phyloP scores from a whole-genome alignment of 2,329 filamentous ascomycete species.

The Hansfordia pulvinata region DNA sequence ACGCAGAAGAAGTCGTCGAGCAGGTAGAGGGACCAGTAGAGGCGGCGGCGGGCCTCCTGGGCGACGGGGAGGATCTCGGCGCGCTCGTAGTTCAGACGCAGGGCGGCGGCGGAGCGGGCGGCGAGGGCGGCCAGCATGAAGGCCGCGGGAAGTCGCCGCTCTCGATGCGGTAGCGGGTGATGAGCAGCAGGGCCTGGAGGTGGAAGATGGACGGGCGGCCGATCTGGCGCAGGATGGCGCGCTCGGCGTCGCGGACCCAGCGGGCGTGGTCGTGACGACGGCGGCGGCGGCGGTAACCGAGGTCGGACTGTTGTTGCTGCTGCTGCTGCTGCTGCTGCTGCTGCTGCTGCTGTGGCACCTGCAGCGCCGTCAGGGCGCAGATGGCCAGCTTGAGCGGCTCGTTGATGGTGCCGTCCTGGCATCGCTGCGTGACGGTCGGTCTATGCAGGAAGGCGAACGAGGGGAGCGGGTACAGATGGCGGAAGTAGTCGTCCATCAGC shows the following conservation, averaged over 20 bases:
- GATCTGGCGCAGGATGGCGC: slow-evolving; percentile 16
- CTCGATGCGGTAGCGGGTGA: slow-evolving; percentile 17
- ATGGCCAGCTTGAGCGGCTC: slow-evolving; percentile 17
- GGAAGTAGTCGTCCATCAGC: slow-evolving; percentile 16
- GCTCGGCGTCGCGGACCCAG: slow-evolving; percentile 18
- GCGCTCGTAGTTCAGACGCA: slow-evolving; percentile 25
- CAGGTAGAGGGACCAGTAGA: slow-evolving; percentile 26
- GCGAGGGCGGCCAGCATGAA: slow-evolving; percentile 22
- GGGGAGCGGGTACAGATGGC: slow-evolving; percentile 15
- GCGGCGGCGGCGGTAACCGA: no score
- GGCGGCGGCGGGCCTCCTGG: slow-evolving; percentile 22
- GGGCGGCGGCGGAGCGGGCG: slow-evolving; percentile 20
- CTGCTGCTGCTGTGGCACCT: no score
- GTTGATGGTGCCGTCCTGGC: slow-evolving; percentile 15
- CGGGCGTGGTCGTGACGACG: slow-evolving; percentile 9
- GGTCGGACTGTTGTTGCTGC: no score
- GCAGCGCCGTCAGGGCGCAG: slow-evolving; percentile 17
- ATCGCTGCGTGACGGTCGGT: slow-evolving; percentile 16
- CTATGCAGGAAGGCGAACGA: slow-evolving; percentile 21
- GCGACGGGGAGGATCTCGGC: slow-evolving; percentile 17
- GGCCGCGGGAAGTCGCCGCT: slow-evolving; percentile 16
- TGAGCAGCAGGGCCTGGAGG: slow-evolving; percentile 17
- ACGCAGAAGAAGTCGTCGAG: slow-evolving; percentile 26
- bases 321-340: no score
- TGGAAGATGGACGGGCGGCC: slow-evolving; percentile 18